Conservation (phyloP, 352 stramenopile species). For the Pythium catenulatum region DNA sequence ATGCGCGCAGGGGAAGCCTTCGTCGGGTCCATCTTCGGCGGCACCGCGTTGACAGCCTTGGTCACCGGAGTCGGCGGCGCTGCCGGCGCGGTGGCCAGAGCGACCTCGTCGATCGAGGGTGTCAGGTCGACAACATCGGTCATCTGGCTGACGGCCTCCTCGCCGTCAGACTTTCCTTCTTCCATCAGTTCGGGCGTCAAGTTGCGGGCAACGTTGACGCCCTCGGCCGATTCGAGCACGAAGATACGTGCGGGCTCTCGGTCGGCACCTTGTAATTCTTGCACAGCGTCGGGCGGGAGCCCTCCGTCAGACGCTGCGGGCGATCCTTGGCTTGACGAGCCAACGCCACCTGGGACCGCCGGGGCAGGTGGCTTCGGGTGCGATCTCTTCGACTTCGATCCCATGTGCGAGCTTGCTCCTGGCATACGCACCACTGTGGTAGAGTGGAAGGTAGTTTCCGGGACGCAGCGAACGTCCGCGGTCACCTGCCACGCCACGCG, state of each 20-base stretch:
- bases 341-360: background rate
- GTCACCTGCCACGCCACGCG: no score
- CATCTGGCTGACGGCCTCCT: background rate
- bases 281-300: background rate
- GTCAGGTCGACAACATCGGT: background rate
- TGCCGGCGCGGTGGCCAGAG: background rate
- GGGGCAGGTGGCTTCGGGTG: background rate
- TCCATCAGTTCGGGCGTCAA: background rate
- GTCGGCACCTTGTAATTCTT: background rate
- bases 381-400: slow-evolving; percentile 5
- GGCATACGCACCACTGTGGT: slow-evolving; percentile 42
- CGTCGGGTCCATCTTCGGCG: background rate
- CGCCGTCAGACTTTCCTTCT: background rate
- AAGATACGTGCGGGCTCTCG: slow-evolving; percentile 1
- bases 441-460: background rate
- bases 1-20: background rate
- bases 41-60: background rate
- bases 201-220: background rate
- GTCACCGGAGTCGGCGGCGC: background rate
- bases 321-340: background rate
- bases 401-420: background rate
- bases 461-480: no score
- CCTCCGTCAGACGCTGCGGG: background rate
- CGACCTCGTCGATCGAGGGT: background rate
- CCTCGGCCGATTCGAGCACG: slow-evolving; percentile 2